Percentiles rank a stretch among this genome's conserved stretches.
These are phyloP conservation scores for Rhizopus delemar DNA, from an alignment of 371 early-diverging fungal species.

Conservation along the genomic window DNA sequence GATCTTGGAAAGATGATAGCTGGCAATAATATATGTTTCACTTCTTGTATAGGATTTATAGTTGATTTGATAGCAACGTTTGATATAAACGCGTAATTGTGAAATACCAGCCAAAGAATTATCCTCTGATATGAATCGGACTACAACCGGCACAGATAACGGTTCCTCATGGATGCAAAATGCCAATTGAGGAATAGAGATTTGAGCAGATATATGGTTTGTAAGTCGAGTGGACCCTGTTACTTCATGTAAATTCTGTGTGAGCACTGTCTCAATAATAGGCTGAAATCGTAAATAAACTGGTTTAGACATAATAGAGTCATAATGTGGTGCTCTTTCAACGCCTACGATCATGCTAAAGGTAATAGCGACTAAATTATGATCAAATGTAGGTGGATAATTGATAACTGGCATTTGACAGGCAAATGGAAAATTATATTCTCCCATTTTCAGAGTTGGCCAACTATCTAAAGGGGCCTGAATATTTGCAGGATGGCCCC, in stretches of 20 bases:
- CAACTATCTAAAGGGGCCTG: conserved; percentile 14
- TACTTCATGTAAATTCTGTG: conserved; percentile 17
- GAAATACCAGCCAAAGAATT: conserved; percentile 7
- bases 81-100: conserved; percentile 23
- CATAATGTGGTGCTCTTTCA: conserved; percentile 10
- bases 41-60: conserved; percentile 30
- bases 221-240: conserved; percentile 14
- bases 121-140: conserved; percentile 16
- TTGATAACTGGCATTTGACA: conserved; percentile 39
- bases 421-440: conserved; percentile 29
- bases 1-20: conserved; percentile 10
- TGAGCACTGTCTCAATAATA: conserved; percentile 25
- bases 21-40: conserved; percentile 13
- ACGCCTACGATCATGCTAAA: conserved; percentile 28
- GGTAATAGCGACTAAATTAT: conserved; percentile 26
- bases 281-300: conserved; percentile 23
- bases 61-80: conserved; percentile 26
- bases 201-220: conserved; percentile 11
- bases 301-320: conserved; percentile 23
- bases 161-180: conserved; percentile 22
- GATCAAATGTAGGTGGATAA: conserved; percentile 34
- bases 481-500: conserved; percentile 18
- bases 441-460: conserved; percentile 30
- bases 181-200: conserved; percentile 27
- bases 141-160: conserved; percentile 18